These are phyloP conservation scores for Pestalotiopsis sp. DNA, from an alignment of 2,329 filamentous ascomycete species.

Conservation along the genomic window DNA sequence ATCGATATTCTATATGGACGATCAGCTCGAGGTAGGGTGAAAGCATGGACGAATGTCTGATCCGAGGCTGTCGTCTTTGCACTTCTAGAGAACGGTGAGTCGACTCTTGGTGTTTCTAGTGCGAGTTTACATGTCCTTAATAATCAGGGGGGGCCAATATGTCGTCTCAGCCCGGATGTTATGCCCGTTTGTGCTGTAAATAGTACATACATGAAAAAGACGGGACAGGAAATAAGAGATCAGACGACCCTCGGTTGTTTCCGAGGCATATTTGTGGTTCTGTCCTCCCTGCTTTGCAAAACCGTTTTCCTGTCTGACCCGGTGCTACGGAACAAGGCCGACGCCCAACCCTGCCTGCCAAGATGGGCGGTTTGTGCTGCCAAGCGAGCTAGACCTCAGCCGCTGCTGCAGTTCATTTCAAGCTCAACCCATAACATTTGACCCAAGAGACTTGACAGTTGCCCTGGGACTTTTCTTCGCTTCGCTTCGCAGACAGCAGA, in stretches of 20 bases:
- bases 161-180: neutral
- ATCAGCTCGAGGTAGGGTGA: too few relatives aligned
- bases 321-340: neutral
- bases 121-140: too few relatives aligned
- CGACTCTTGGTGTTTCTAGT: too few relatives aligned
- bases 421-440: neutral
- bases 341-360: neutral
- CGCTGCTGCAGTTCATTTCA: neutral
- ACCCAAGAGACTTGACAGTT: neutral
- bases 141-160: neutral
- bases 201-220: neutral
- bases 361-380: neutral
- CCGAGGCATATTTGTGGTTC: neutral
- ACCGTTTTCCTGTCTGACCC: neutral
- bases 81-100: too few relatives aligned
- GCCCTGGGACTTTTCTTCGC: neutral
- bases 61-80: too few relatives aligned
- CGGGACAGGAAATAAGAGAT: neutral
- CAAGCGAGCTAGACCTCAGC: neutral
- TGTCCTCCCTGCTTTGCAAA: neutral
- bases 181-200: neutral
- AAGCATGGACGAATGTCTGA: too few relatives aligned
- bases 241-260: neutral
- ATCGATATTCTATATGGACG: neutral
- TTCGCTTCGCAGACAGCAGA: too few relatives aligned